Percentiles rank a stretch among this genome's conserved stretches.
phyloP scores from a whole-genome alignment of 495 filamentous ascomycete genomes.

The Penicillium lagena region DNA sequence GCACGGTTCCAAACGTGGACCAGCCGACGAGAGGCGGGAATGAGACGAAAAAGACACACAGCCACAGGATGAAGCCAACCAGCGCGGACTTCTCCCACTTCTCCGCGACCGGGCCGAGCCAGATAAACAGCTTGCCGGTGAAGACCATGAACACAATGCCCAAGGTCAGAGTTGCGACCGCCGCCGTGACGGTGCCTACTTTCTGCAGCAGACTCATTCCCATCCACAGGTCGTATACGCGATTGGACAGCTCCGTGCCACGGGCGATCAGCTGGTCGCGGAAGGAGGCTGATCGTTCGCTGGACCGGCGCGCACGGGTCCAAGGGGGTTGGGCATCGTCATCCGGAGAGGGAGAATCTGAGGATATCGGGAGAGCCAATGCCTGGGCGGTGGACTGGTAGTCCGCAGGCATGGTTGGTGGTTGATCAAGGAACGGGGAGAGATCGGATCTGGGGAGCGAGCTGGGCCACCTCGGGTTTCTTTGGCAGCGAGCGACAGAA shows the following conservation, averaged over 20 bases:
- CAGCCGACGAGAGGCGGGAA: slow-evolving; percentile 94
- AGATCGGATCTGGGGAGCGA: slow-evolving; percentile 2
- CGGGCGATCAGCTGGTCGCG: slow-evolving; percentile 41
- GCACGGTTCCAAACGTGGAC: slow-evolving; percentile 74
- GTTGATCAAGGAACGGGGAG: slow-evolving; percentile 1
- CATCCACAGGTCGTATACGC: slow-evolving; percentile 33
- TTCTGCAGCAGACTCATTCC: slow-evolving; percentile 56
- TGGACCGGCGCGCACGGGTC: slow-evolving; percentile 23
- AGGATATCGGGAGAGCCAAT: slow-evolving; percentile 54
- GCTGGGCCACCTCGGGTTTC: neutral
- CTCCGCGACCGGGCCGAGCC: slow-evolving; percentile 61
- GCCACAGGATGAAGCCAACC: slow-evolving; percentile 78
- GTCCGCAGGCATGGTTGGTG: slow-evolving; percentile 44
- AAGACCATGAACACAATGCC: slow-evolving; percentile 66
- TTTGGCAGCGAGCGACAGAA: slow-evolving; percentile 3
- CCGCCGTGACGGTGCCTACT: slow-evolving; percentile 46
- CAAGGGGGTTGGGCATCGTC: slow-evolving; percentile 38
- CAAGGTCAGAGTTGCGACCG: slow-evolving; percentile 42
- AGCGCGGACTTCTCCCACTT: slow-evolving; percentile 61
- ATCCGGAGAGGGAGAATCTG: slow-evolving; percentile 23
- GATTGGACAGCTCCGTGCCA: slow-evolving; percentile 20
- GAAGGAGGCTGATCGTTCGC: slow-evolving; percentile 20
- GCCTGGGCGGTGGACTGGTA: slow-evolving; percentile 60
- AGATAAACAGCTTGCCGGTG: slow-evolving; percentile 68
- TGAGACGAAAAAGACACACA: slow-evolving; percentile 66